Percentiles rank a stretch among this genome's conserved stretches.
Evolutionary conservation across 139 green algal species (phyloP).

Genomic region (Chlorella sp.): DNA sequence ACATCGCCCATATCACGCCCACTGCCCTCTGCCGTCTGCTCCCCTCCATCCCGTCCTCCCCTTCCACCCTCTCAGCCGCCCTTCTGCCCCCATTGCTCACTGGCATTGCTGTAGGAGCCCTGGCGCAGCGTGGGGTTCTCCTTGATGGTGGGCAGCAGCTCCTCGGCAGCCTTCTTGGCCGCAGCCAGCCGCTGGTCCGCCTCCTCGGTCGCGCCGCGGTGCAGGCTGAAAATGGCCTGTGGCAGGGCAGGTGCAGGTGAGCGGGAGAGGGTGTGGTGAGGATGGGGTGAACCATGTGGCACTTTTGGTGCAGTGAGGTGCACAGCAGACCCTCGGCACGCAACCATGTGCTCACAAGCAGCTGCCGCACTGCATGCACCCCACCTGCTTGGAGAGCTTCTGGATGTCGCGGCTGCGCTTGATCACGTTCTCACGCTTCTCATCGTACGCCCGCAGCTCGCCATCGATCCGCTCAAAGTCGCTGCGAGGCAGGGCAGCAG

Average conservation of each 20-base stretch:
- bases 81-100: conserved; percentile 68
- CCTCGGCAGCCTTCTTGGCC: conserved; percentile 56
- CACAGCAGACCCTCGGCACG: too few relatives aligned
- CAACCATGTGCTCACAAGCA: neutral
- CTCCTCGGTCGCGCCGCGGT: conserved; percentile 60
- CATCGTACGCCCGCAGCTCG: conserved; percentile 68
- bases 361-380: too few relatives aligned
- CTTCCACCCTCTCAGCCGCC: too few relatives aligned
- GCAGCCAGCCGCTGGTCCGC: conserved; percentile 57
- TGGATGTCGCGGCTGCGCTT: conserved; percentile 75
- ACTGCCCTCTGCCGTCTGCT: neutral
- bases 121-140: conserved; percentile 61
- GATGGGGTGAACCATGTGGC: too few relatives aligned
- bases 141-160: conserved; percentile 72
- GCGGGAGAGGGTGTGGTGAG: neutral
- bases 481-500: neutral
- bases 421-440: conserved; percentile 76
- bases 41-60: too few relatives aligned
- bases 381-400: conserved; percentile 4
- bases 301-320: too few relatives aligned
- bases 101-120: conserved; percentile 69
- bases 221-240: conserved; percentile 84
- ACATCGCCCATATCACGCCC: neutral
- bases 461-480: conserved; percentile 44
- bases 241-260: conserved; percentile 19